Conservation (phyloP, 1,284 basidiomycete genomes). For the Prillingera fragicola region DNA sequence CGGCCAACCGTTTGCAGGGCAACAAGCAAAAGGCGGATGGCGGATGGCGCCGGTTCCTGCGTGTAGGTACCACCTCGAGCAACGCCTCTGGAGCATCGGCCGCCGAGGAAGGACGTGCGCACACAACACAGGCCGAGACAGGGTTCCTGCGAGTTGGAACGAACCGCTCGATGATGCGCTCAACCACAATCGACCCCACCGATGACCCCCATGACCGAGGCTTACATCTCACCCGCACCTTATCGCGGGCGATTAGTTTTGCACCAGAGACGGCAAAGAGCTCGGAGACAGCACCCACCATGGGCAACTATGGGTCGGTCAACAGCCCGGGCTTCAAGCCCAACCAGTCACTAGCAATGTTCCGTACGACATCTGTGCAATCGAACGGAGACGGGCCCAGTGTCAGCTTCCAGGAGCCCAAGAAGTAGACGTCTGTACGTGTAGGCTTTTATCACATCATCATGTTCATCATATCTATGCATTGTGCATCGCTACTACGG, state of each 20-base stretch:
- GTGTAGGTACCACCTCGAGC: constrained; percentile 7
- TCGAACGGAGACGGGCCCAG: constrained; percentile 2
- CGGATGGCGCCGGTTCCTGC: constrained; percentile 16
- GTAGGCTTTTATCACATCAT: not conserved
- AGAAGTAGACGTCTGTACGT: not conserved
- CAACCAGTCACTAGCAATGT: constrained; percentile 40
- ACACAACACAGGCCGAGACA: not conserved
- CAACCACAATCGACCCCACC: not conserved
- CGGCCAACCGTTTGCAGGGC: constrained; percentile 5
- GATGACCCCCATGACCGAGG: constrained; percentile 7
- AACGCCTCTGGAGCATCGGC: not conserved
- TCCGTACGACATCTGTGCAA: constrained; percentile 33
- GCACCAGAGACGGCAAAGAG: constrained; percentile 30
- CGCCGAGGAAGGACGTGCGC: constrained; percentile 14
- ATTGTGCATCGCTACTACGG: not conserved
- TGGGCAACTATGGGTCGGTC: constrained; percentile 33
- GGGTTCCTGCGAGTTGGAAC: constrained; percentile 5
- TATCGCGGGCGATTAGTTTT: constrained; percentile 36
- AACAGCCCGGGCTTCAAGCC: constrained; percentile 37
- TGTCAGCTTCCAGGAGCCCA: not conserved
- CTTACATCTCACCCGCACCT: constrained; percentile 17
- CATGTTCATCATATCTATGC: not conserved
- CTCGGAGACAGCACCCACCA: constrained; percentile 38
- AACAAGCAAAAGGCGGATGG: constrained; percentile 4
- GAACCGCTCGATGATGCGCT: not conserved